Percentiles rank a stretch among this genome's conserved stretches.
These are phyloP conservation scores for Venustampulla echinocandica DNA, from an alignment of 495 filamentous ascomycete genomes.

Conservation along the genomic window DNA sequence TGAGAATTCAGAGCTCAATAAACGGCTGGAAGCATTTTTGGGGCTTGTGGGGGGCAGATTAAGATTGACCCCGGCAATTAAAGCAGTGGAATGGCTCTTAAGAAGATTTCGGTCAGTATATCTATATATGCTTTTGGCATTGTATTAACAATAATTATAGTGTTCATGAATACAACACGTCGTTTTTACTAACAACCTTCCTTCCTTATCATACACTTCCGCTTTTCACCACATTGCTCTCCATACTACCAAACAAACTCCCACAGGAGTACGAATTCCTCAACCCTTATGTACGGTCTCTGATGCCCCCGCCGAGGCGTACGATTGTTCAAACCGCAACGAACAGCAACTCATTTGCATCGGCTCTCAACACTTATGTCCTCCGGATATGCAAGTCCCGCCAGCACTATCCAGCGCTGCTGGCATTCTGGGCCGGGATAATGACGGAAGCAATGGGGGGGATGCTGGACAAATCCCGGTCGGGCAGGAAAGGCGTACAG, in stretches of 20 bases:
- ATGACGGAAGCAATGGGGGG: slow-evolving; percentile 71
- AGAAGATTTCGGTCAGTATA: slow-evolving; percentile 71
- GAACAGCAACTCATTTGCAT: slow-evolving; percentile 61
- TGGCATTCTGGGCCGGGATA: slow-evolving; percentile 83
- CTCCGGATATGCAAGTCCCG: slow-evolving; percentile 55
- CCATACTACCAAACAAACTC: slow-evolving; percentile 66
- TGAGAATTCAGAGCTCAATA: slow-evolving; percentile 75
- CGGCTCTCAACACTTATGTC: slow-evolving; percentile 64
- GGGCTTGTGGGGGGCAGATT: slow-evolving; percentile 66
- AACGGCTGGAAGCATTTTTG: slow-evolving; percentile 70
- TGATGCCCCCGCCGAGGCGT: slow-evolving; percentile 65
- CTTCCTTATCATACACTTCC: slow-evolving; percentile 82
- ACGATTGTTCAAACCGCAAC: slow-evolving; percentile 71
- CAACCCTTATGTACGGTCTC: slow-evolving; percentile 68
- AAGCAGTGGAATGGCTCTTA: slow-evolving; percentile 90
- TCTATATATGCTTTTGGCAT: not conserved
- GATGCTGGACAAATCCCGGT: slow-evolving; percentile 66
- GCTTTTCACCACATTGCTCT: slow-evolving; percentile 70
- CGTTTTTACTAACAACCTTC: slow-evolving; percentile 72
- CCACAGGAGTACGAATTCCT: slow-evolving; percentile 74
- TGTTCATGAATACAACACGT: slow-evolving; percentile 83
- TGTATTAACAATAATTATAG: slow-evolving; percentile 32
- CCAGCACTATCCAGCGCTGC: slow-evolving; percentile 62
- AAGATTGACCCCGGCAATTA: slow-evolving; percentile 74
- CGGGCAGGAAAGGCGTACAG: slow-evolving; percentile 58